A percentile compares a stretch with the other conserved stretches of the same genome.
Conservation (phyloP, 2,329 filamentous ascomycete genomes). For the Fusarium coffeatum region DNA sequence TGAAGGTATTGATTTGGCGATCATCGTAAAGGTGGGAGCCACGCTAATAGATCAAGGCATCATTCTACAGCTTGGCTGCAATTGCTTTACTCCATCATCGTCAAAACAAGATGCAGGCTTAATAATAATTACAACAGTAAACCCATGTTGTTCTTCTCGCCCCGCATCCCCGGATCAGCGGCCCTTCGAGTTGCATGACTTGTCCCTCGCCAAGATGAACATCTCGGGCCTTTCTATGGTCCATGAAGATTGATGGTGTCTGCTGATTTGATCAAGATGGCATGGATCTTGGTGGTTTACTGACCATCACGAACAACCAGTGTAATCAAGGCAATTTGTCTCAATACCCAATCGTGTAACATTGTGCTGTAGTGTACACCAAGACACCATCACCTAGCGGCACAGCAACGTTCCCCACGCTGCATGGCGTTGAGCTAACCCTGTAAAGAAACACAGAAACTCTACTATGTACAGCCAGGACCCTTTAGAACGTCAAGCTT, state of each 20-base stretch:
- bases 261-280: not conserved
- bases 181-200: not conserved
- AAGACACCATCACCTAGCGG: slow-evolving; percentile 2
- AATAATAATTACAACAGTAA: not conserved
- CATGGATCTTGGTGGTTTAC: not conserved
- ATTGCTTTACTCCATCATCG: not conserved
- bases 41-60: not conserved
- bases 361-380: not conserved
- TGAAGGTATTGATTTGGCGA: not conserved
- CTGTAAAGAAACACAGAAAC: slow-evolving; percentile 1
- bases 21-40: not conserved
- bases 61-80: slow-evolving; percentile 8
- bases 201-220: not conserved
- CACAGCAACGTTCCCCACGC: slow-evolving; percentile 30
- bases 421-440: slow-evolving; percentile 30
- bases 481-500: slow-evolving; percentile 20
- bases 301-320: not conserved
- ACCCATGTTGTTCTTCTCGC: not conserved
- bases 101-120: not conserved
- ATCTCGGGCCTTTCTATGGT: not conserved
- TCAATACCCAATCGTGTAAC: slow-evolving; percentile 20
- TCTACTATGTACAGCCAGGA: not conserved
- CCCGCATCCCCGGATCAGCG: slow-evolving; percentile 26
- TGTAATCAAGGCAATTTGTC: not conserved
- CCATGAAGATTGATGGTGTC: not conserved